These are phyloP conservation scores for Areca catechu DNA, from an alignment of 176 grass and related monocot species.

Conservation along the genomic window DNA sequence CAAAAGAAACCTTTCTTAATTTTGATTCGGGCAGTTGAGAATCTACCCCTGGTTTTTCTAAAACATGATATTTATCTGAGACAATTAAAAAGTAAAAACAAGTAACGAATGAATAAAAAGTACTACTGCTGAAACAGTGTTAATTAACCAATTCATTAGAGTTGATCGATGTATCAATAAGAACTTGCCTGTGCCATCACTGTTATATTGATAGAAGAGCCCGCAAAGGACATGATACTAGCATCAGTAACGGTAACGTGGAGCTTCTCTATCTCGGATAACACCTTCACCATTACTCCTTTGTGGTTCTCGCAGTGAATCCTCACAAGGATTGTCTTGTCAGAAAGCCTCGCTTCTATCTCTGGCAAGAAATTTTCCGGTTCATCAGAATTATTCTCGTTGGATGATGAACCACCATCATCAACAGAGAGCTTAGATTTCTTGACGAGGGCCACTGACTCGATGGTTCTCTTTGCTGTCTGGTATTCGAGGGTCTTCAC, in stretches of 20 bases:
- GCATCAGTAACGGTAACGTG: constrained; percentile 53
- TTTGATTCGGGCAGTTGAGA: too few relatives aligned
- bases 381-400: background rate
- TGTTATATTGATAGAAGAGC: constrained; percentile 47
- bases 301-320: constrained; percentile 43
- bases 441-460: constrained; percentile 5
- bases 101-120: too few relatives aligned
- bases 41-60: too few relatives aligned
- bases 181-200: constrained; percentile 59
- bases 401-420: background rate
- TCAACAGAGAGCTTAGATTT: background rate
- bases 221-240: constrained; percentile 56
- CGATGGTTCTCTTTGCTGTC: constrained; percentile 4
- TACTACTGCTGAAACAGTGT: too few relatives aligned
- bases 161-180: background rate
- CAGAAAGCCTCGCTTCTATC: constrained; percentile 51
- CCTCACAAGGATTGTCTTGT: constrained; percentile 51
- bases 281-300: constrained; percentile 48
- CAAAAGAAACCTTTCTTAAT: too few relatives aligned
- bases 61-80: too few relatives aligned
- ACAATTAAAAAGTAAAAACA: too few relatives aligned
- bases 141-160: background rate
- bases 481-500: constrained; percentile 36
- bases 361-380: constrained; percentile 26
- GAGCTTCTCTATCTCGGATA: constrained; percentile 60